Evolutionary conservation across 352 stramenopile species (phyloP).

Genomic region (Phytophthora quininea): DNA sequence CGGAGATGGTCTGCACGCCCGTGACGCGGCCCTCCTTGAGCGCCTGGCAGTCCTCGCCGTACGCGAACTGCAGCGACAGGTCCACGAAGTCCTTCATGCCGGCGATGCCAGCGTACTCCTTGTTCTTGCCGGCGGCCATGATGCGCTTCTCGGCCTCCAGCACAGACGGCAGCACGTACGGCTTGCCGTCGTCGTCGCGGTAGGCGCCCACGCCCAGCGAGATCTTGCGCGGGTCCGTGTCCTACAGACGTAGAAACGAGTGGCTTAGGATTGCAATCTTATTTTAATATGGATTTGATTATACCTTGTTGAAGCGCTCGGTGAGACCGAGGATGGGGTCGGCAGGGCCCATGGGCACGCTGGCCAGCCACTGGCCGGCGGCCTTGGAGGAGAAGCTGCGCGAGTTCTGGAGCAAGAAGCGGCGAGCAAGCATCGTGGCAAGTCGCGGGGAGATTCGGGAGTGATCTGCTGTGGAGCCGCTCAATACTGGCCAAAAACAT

Average conservation of each 20-base stretch:
- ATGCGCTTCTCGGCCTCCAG: slow-evolving; percentile 96
- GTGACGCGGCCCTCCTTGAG: slow-evolving; percentile 93
- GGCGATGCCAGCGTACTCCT: slow-evolving; percentile 98
- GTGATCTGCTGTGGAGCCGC: slow-evolving; percentile 13
- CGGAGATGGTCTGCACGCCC: slow-evolving; percentile 97
- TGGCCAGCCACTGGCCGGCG: slow-evolving; percentile 67
- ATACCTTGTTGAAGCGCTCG: slow-evolving; percentile 90
- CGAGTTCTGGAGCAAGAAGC: slow-evolving; percentile 34
- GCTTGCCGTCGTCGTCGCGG: slow-evolving; percentile 93
- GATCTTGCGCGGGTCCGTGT: slow-evolving; percentile 94
- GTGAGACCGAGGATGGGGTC: slow-evolving; percentile 98
- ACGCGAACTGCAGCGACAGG: slow-evolving; percentile 95
- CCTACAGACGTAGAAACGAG: slow-evolving; percentile 50
- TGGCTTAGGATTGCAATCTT: slow-evolving; percentile 3
- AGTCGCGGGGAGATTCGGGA: slow-evolving; percentile 34
- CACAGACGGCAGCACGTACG: slow-evolving; percentile 97
- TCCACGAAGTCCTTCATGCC: slow-evolving; percentile 97
- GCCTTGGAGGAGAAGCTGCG: slow-evolving; percentile 55
- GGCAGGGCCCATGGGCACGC: slow-evolving; percentile 93
- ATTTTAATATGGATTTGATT: slow-evolving; percentile 6
- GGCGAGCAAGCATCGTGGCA: slow-evolving; percentile 40
- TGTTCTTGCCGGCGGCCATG: slow-evolving; percentile 93
- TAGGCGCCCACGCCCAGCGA: slow-evolving; percentile 99
- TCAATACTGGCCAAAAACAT: slow-evolving; percentile 5
- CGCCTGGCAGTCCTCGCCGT: slow-evolving; percentile 93